Percentiles rank a stretch among this genome's conserved stretches.
Conservation (phyloP, 805 yeast genomes). For the Yarrowia sp. region DNA sequence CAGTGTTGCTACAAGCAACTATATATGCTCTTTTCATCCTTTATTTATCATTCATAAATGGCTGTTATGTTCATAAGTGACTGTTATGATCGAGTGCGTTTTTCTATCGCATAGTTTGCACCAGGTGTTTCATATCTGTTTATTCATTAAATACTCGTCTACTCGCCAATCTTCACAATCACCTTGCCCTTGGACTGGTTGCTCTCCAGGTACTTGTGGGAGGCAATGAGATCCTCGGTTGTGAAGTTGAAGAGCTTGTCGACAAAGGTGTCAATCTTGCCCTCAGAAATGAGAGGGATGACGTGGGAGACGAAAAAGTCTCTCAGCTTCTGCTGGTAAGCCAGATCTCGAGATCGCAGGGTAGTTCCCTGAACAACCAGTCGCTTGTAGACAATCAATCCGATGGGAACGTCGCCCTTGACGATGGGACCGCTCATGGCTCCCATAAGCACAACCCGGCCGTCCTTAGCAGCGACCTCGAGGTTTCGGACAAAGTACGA, state of each 20-base stretch:
- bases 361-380: slow-evolving; percentile 37
- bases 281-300: slow-evolving; percentile 34
- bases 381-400: slow-evolving; percentile 35
- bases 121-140: no score
- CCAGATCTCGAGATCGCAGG: slow-evolving; percentile 35
- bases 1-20: no score
- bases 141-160: not conserved
- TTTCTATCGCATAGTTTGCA: no score
- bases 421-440: slow-evolving; percentile 33
- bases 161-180: slow-evolving; percentile 29
- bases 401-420: slow-evolving; percentile 31
- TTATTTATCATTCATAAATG: no score
- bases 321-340: slow-evolving; percentile 33
- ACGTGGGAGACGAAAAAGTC: slow-evolving; percentile 34
- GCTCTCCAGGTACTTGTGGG: slow-evolving; percentile 37
- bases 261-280: slow-evolving; percentile 33
- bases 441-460: slow-evolving; percentile 36
- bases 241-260: slow-evolving; percentile 33
- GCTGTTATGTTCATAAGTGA: no score
- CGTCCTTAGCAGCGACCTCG: slow-evolving; percentile 34
- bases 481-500: slow-evolving; percentile 33
- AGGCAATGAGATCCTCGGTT: slow-evolving; percentile 32
- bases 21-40: no score
- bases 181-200: slow-evolving; percentile 37
- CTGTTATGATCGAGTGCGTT: no score